phyloP scores from a whole-genome alignment of 352 stramenopile genomes.

The Pythium dissotocum region DNA sequence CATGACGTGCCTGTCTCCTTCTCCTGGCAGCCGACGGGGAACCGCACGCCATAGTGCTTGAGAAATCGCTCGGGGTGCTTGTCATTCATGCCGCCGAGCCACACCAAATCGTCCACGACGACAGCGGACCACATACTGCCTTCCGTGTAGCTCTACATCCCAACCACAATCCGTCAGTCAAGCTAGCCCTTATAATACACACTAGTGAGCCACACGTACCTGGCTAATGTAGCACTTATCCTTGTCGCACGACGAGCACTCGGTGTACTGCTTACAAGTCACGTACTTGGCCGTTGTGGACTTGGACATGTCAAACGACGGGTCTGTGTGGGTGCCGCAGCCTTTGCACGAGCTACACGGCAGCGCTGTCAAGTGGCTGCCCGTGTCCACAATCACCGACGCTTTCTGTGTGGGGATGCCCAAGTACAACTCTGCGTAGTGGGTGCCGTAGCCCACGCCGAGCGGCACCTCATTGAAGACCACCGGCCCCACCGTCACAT shows the following conservation, averaged over 20 bases:
- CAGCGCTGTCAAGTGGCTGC: constrained; percentile 78
- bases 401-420: constrained; percentile 75
- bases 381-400: constrained; percentile 86
- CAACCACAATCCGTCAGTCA: neutral
- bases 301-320: constrained; percentile 70
- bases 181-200: neutral
- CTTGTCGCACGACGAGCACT: constrained; percentile 55
- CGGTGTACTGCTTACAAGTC: constrained; percentile 51
- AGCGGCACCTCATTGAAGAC: constrained; percentile 64
- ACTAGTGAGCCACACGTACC: constrained; percentile 29
- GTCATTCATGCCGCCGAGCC: constrained; percentile 66
- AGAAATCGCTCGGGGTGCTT: constrained; percentile 49
- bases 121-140: constrained; percentile 86
- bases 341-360: constrained; percentile 69
- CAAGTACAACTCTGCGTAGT: constrained; percentile 84
- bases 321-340: constrained; percentile 77
- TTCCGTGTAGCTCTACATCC: constrained; percentile 76
- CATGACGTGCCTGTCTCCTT: constrained; percentile 56
- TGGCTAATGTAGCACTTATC: constrained; percentile 76
- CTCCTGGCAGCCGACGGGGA: constrained; percentile 79
- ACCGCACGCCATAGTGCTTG: constrained; percentile 67
- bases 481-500: constrained; percentile 31
- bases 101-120: constrained; percentile 79
- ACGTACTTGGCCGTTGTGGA: constrained; percentile 76
- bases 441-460: constrained; percentile 72